Conservation (phyloP, 306 rosid genomes). For the Aeschynomene evenia region DNA sequence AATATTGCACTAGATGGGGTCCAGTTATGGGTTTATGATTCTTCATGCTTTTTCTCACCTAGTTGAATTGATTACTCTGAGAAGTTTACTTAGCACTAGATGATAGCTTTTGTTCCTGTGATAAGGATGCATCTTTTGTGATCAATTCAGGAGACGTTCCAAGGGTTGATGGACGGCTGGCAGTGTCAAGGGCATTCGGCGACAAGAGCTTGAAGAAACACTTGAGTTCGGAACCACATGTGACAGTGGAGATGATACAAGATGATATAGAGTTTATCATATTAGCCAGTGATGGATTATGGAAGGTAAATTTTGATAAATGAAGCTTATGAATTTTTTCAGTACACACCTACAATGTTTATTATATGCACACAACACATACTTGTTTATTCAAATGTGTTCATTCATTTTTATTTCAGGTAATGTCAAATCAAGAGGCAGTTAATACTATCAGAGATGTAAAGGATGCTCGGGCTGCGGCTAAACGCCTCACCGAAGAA, state of each 20-base stretch:
- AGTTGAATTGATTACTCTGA: conserved; percentile 13
- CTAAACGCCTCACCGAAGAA: conserved; percentile 83
- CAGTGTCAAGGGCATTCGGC: conserved; percentile 94
- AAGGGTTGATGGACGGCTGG: conserved; percentile 90
- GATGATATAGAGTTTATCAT: conserved; percentile 69
- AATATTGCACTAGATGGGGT: neutral
- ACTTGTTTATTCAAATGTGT: conserved; percentile 4
- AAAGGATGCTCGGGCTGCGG: conserved; percentile 86
- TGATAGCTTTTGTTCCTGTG: conserved; percentile 15
- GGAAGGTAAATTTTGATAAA: conserved; percentile 74
- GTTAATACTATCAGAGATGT: conserved; percentile 57
- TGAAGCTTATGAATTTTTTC: neutral
- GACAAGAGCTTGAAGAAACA: conserved; percentile 95
- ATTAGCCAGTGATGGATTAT: conserved; percentile 94
- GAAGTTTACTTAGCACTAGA: conserved; percentile 8
- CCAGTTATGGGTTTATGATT: conserved; percentile 9
- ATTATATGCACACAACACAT: neutral
- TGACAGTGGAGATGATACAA: conserved; percentile 49
- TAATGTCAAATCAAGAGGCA: conserved; percentile 94
- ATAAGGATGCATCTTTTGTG: conserved; percentile 32
- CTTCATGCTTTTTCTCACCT: conserved; percentile 16
- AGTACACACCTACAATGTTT: neutral
- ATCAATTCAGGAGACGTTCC: conserved; percentile 79
- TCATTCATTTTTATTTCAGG: conserved; percentile 47
- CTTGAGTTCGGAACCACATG: conserved; percentile 85